Evolutionary conservation across 192 early-diverging fungal species (phyloP).

Genomic region (Radiomyces spectabilis): DNA sequence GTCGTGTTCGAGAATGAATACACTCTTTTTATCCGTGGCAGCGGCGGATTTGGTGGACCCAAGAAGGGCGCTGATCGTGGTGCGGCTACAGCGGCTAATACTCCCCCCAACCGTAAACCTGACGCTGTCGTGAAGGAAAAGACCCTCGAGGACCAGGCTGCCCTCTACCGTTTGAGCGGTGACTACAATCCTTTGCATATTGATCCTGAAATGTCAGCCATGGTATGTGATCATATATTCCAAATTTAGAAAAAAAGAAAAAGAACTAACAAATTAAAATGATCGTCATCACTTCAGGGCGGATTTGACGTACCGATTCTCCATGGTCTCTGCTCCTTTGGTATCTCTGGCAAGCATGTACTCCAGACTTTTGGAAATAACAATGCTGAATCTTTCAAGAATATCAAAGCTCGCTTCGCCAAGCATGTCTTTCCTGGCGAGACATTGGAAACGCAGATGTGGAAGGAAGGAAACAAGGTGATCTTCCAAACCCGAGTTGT

Average conservation of each 20-base stretch:
- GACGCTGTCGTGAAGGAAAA: constrained; percentile 81
- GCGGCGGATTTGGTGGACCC: constrained; percentile 83
- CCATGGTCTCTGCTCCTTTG: constrained; percentile 93
- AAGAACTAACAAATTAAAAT: too few species aligned
- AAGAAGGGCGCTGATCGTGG: constrained; percentile 67
- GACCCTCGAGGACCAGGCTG: constrained; percentile 88
- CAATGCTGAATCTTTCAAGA: constrained; percentile 64
- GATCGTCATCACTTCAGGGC: constrained; percentile 39
- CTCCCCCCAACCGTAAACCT: constrained; percentile 72
- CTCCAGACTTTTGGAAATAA: constrained; percentile 67
- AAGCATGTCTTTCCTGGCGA: constrained; percentile 93
- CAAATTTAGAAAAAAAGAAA: too few species aligned
- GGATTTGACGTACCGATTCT: constrained; percentile 96
- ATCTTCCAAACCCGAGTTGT: constrained; percentile 92
- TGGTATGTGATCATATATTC: constrained; percentile 32
- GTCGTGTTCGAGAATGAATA: constrained; percentile 81
- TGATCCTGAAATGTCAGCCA: constrained; percentile 86
- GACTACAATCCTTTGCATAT: constrained; percentile 98
- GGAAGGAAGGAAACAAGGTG: constrained; percentile 84
- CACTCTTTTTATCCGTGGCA: constrained; percentile 89
- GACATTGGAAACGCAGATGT: constrained; percentile 96
- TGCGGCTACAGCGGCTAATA: constrained; percentile 73
- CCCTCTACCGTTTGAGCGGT: constrained; percentile 88
- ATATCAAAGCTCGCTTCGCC: constrained; percentile 87
- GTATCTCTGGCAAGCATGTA: constrained; percentile 87